Percentiles rank a stretch among this genome's conserved stretches.
Conservation (phyloP, 805 yeast genomes). For the Barnettozyma botsteinii region DNA sequence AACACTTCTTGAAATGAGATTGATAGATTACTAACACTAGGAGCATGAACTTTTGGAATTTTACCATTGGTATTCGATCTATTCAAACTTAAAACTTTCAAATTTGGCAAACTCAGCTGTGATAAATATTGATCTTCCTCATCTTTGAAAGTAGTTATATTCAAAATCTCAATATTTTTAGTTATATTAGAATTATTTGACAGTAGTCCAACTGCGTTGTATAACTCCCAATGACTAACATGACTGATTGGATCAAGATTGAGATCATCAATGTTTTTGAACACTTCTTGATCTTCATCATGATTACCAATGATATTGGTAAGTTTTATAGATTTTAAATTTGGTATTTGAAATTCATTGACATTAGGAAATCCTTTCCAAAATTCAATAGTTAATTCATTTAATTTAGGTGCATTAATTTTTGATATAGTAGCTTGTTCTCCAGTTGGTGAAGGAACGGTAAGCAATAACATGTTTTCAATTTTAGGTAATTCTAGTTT, state of each 20-base stretch:
- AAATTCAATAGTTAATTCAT: slow-evolving; percentile 9
- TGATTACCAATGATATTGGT: slow-evolving; percentile 6
- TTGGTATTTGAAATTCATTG: slow-evolving; percentile 3
- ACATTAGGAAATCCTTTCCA: slow-evolving; percentile 5
- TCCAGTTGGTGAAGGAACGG: background rate
- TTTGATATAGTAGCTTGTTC: background rate
- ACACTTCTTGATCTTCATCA: background rate
- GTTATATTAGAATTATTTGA: background rate
- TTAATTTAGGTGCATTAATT: slow-evolving; percentile 4
- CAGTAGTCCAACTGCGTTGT: slow-evolving; percentile 1
- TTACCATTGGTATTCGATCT: slow-evolving; percentile 5
- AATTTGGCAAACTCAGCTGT: background rate
- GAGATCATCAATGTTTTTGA: background rate
- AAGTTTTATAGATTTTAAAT: slow-evolving; percentile 6
- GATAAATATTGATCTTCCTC: slow-evolving; percentile 4
- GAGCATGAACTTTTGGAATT: slow-evolving; percentile 5
- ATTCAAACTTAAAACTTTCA: slow-evolving; percentile 4
- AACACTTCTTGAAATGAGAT: slow-evolving; percentile 4
- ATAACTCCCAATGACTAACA: slow-evolving; percentile 9
- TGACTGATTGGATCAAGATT: background rate
- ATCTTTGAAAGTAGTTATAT: slow-evolving; percentile 5
- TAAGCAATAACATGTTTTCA: slow-evolving; percentile 8
- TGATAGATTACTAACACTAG: slow-evolving; percentile 1
- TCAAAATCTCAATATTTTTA: slow-evolving; percentile 1
- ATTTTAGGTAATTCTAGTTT: slow-evolving; percentile 2